Evolutionary conservation across 176 grass and related monocot genomes (phyloP), one percentile per base, ranked within the genome.

Genomic region (Juncus inflexus): DNA sequence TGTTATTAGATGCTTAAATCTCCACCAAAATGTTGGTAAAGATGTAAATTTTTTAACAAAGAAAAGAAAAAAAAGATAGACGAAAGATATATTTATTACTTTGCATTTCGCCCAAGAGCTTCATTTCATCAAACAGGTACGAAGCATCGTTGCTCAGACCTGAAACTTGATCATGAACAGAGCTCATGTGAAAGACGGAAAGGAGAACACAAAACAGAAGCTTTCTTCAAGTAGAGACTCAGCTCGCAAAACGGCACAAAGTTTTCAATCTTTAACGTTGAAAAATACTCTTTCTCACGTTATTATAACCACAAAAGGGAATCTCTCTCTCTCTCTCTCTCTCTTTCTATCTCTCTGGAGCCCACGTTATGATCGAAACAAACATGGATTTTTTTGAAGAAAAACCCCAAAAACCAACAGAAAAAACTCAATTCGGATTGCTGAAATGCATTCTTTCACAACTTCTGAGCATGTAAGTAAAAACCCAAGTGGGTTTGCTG

Each of bases 111-210:
- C 80, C 89, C 43, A 90, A 58, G 45, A 99, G 86, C 86, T 94
- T 90, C 95, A 99, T 99, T 83, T 90, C 95, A 76, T 94, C 89
- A 45, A 99, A 77, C 85, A 99, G 40, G 4, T 47, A 9, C 40
- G 83, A 81, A 2, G 89, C 85, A 6, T 83, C 80, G 19, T 83
- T 90, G 79, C 86, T 84, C 50, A 86, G 52, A 52, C 80, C 75
- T 13, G 66, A 78, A 3, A 70, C 53, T 66, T 96, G 86, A 60
- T 85, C 87, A 78, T 81, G 79, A 55, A 77, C 36, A 36, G 78
- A 82, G 67, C 75, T 64, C 89, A 86, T 91, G 62, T 38, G 61
- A 12, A 50, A 40, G 15, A 52, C 19, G 40, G 66, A 67, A 69
- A 35, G n/a, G 38, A 38, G 35, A 58, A 40, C 12, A 60, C 19